Evolutionary conservation across 495 filamentous ascomycete species (phyloP), one percentile per base, ranked within the genome.

Genomic region (Paragyromitra xinjiangensis): DNA sequence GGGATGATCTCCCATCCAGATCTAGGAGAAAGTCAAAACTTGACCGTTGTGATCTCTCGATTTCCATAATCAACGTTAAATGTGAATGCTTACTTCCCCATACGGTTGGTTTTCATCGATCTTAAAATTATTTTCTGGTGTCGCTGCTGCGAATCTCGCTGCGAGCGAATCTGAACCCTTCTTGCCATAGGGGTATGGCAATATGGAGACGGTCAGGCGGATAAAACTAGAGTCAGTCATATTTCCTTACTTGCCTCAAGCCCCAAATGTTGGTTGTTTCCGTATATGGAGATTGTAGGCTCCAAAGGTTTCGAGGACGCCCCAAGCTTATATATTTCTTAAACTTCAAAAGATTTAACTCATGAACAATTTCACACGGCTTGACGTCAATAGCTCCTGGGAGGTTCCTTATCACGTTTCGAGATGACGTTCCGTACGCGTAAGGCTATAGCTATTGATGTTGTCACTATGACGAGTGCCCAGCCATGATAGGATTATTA

Each of bases 1-100:
- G 0, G 92, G 92, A 73, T 94, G 93, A 50, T 92, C 92, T 3
- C 92, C 92, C 85, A 94, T 90, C 93, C 92, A 94, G 86, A 93
- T 91, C 85, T 91, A 83, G 5, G 6, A 51, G 16, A 50, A 53
- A 16, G 59, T 44, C 37, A 48, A 53, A 64, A 11, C 4, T 51
- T 53, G 56, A 48, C 39, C n/a, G 50, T 12, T 45, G 22, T 29
- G 3, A 2, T 22, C 48, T 6, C 8, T 39, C 1, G n/a, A 16
- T 61, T 9, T 40, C 12, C 2, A 34, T 26, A 19, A 11, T 19
- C n/a, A 11, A n/a, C 6, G 6, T 64, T 22, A 7, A 58, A 42
- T 24, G 1, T 11, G 24, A 58, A 56, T 34, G 16, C 45, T 59
- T 66, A 78, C 69, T 56, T 78, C 75, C 4, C 80, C 80, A 81